These are phyloP conservation scores for Metarhizium anisopliae DNA, from an alignment of 2,329 filamentous ascomycete species.

Conservation along the genomic window DNA sequence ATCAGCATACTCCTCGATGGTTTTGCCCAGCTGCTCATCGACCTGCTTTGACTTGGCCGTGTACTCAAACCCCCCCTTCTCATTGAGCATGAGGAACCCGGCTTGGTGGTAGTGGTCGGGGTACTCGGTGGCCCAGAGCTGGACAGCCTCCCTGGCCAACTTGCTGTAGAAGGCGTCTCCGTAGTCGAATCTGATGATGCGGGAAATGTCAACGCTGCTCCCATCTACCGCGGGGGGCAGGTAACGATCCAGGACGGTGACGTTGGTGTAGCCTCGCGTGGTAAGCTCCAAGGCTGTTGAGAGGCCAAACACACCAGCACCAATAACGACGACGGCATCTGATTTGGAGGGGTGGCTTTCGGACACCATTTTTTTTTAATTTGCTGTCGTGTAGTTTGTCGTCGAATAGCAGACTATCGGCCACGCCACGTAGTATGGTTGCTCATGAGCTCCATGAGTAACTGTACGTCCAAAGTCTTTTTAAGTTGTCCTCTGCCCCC, in stretches of 20 bases:
- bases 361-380: not conserved
- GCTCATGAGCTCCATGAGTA: not conserved
- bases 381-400: not conserved
- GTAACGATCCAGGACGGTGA: slow-evolving; percentile 27
- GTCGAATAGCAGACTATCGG: not conserved
- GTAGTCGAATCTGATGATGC: slow-evolving; percentile 47
- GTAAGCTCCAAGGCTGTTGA: slow-evolving; percentile 18
- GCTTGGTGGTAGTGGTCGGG: slow-evolving; percentile 20
- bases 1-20: slow-evolving; percentile 16
- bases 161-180: slow-evolving; percentile 51
- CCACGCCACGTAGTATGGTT: not conserved
- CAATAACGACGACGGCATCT: slow-evolving; percentile 14
- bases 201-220: slow-evolving; percentile 32
- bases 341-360: not conserved
- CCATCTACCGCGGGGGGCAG: slow-evolving; percentile 26
- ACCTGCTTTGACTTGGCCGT: slow-evolving; percentile 12
- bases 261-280: slow-evolving; percentile 18
- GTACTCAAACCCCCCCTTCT: slow-evolving; percentile 11
- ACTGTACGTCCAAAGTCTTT: not conserved
- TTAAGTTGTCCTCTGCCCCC: not conserved
- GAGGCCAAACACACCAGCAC: slow-evolving; percentile 22
- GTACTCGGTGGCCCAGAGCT: slow-evolving; percentile 18
- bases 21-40: slow-evolving; percentile 9
- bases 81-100: slow-evolving; percentile 22
- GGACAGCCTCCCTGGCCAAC: slow-evolving; percentile 35